These are phyloP conservation scores for Thalia dealbata DNA, from an alignment of 176 grass and related monocot genomes.

Conservation along the genomic window DNA sequence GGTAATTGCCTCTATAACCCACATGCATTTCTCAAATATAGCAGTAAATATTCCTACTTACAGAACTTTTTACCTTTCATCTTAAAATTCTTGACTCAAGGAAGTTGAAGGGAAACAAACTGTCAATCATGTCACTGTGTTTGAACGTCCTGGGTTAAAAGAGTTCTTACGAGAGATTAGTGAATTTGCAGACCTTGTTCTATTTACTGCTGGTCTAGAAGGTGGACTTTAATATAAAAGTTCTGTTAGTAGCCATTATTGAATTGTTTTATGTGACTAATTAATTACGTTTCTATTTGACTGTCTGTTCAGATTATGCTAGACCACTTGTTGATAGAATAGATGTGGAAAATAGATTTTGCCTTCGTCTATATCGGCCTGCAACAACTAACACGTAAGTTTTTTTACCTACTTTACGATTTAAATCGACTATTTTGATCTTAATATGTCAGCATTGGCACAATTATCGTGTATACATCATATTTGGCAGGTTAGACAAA, in stretches of 20 bases:
- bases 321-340: constrained; percentile 92
- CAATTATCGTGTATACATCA: too few species aligned
- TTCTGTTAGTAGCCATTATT: not conserved
- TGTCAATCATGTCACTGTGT: constrained; percentile 71
- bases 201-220: constrained; percentile 91
- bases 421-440: too few species aligned
- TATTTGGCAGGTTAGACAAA: too few species aligned
- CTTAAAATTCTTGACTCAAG: constrained; percentile 5
- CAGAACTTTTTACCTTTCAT: not conserved
- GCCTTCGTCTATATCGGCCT: constrained; percentile 74
- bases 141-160: constrained; percentile 82
- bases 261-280: constrained; percentile 4
- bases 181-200: constrained; percentile 84
- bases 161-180: constrained; percentile 60
- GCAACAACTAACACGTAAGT: constrained; percentile 90
- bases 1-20: constrained; percentile 27
- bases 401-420: not conserved
- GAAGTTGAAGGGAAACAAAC: constrained; percentile 74
- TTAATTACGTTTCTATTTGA: not conserved
- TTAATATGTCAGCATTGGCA: too few species aligned
- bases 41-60: not conserved
- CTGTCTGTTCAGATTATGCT: constrained; percentile 65
- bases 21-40: not conserved
- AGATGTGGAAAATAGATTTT: constrained; percentile 83
- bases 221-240: constrained; percentile 25